Evolutionary conservation across 805 yeast genomes (phyloP), one percentile per base, ranked within the genome.

Genomic region (Candida boleticola): DNA sequence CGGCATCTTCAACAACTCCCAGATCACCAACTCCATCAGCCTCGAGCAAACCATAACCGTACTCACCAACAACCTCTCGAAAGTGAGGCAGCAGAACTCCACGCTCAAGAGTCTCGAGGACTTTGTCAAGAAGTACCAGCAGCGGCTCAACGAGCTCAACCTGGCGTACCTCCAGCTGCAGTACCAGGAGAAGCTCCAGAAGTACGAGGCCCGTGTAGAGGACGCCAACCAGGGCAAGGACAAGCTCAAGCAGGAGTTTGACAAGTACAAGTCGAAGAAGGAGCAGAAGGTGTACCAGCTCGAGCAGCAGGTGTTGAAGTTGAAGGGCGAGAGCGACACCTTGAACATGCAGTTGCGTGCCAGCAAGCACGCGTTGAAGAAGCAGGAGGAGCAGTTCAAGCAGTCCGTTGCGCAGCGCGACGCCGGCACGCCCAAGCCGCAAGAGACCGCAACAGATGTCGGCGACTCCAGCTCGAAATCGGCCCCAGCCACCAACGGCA

Each of bases 1-100:
- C 11, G 86, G 85, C 1, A 73, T 81, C 32, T 79, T 75, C 50
- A 74, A 73, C 22, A 82, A 82, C 51, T 72, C 84, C 26, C 79
- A 79, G 41, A 72, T 83, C 26, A 79, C 82, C 3, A 76, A 79
- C 11, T 69, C 82, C 14, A 68, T 79, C 1, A 75, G 68, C 34
- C 61, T 84, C 41, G 81, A 80, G 29, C 74, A 73, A 39, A 71
- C 83, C 4, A 73, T 85, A 6, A 74, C 76, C 42, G 60, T 74
- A 17, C 60, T 86, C 30, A 71, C 82, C 1, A 64, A 75, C 22
- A 79, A 80, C 41, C 62, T 85, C 16, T 73, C 80, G 39, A 68
- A 76, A 47, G 80, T 80, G 42, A 81, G 76, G 50, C 69, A 80
- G 40, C 85, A 84, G 51, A 80, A 73, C 49, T 67, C 76, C 48